Base-by-base conservation (phyloP, 345 rosid species). In the Viola odorata region DNA sequence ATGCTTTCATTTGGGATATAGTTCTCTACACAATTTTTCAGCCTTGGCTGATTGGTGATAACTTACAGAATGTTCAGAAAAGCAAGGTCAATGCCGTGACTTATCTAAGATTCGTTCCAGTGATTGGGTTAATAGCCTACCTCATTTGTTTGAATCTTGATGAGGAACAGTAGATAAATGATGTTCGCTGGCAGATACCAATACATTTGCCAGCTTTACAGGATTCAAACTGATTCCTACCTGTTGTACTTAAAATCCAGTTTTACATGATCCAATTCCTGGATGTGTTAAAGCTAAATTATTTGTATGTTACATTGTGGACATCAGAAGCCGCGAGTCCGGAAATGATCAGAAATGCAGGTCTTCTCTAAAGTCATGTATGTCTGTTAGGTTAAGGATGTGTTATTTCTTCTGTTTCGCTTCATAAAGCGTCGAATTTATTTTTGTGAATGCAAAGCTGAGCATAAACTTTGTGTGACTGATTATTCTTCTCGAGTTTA, bases 41-140 rank as follows among this genome's bases (percentile, higher is more conserved):
- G 86, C 96, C 91, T n/a, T 90, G 95, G 99, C 64, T 94, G 76
- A 88, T 88, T 2, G 95, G 91, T 59, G 96, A 84, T 49, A 90
- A 94, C 79, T 74, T 90, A 53, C 78, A 55, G 65, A 94, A 84
- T 56, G 76, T 86, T 60, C 73, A 80, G 78, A 69, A 76, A 73
- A 75, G 69, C 66, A 87, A 81, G 76, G 68, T 71, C 13, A 75
- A 55, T 47, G 38, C 80, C 42, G 81, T 90, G 64, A 84, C 69
- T 11, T 83, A 79, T 76, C 82, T 90, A 62, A 74, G 91, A 76
- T 88, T 86, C 67, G 62, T 90, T 68, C 97, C 97, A 6, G 96
- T 90, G 52, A 69, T 82, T 53, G 99, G 99, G 62, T 80, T 94
- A 60, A 51, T 78, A 66, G 65, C 78, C 38, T 88, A 90, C 69